Evolutionary conservation across 2,329 filamentous ascomycete genomes (phyloP), one percentile per base, ranked within the genome.

Genomic region (Westerdykella aurantiaca): DNA sequence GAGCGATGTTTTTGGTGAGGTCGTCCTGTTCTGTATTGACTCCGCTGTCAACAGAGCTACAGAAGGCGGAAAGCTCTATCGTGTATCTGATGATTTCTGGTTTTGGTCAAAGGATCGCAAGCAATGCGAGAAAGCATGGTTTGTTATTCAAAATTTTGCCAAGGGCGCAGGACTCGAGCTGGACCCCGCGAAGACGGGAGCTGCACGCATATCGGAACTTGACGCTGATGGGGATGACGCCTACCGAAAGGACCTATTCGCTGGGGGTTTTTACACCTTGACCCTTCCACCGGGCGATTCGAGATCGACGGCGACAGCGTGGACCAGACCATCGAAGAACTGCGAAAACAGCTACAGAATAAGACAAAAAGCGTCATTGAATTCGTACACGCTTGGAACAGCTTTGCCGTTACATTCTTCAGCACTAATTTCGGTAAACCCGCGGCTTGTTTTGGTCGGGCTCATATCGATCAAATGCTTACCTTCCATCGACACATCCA

Each of bases 391-490:
- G 65, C 70, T 0, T 77, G 76, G 76, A 79, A 80, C 49, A 69
- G 70, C 0, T 79, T 77, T 48, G 74, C 70, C 0, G 66, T 65
- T 2, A 72, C 69, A 0, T 80, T 79, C 63, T 76, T 80, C 57
- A 66, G 68, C 3, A 70, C 70, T 13, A 79, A 78, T 49, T 78
- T 79, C 45, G 76, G 76, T 16, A 68, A 69, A 29, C 61, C 75
- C 0, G 72, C 74, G 3, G 73, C 77, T 43, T 79, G 75, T 49
- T 76, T 75, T 43, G 76, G 76, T 0, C 69, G 66, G 17, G 61
- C 68, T 16, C 76, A 79, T 50, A 70, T 80, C 3, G 72, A 78
- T 45, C 69, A 70, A 39, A 76, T 79, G 64, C 71, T 79, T 3
- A 58, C 63, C 3, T 76, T 73, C 0, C 74, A 77, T 49, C 59